Evolutionary conservation across 75 land plant genomes (phyloP), one percentile per base, ranked within the genome.

Genomic region (Selaginella tamariscina): DNA sequence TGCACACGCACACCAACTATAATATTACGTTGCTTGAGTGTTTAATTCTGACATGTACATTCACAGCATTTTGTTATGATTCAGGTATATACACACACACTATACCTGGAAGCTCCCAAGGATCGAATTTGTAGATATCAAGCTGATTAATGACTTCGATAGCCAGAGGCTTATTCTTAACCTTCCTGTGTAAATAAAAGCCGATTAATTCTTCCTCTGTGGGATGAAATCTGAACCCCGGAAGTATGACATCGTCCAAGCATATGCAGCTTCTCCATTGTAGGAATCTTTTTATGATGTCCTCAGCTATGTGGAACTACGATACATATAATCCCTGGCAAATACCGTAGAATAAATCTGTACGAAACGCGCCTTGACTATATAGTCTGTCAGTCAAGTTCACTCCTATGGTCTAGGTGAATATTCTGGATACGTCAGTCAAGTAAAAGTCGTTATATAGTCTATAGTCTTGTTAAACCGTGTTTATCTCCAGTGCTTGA

Each of bases 61-160:
- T n/a, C n/a, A n/a, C n/a, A 39, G 49, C 49, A 5, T 39, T 39
- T 15, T 5, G 15, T 39, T 15, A 39, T 5, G 49, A 39, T 39
- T 15, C 49, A 15, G 15, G 49, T 5, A 39, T 39, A 15, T 5
- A 5, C 49, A n/a, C n/a, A n/a, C n/a, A n/a, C n/a, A n/a, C n/a
- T 39, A 5, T 72, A 86, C 88, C 83, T n/a, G 87, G 88, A 56
- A 86, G 88, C 72, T 86, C 88, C 88, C 88, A 86, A 0, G 87
- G 88, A 24, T 86, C 88, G 56, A 75, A 81, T 24, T 77, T 81
- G 72, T 86, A 86, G 55, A 86, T 83, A 65, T 86, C 83, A 26
- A 86, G 65, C 18, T 71, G 72, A 29, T 75, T 79, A 54, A 86
- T 86, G 66, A 86, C 83, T 56, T 86, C 84, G 20, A 86, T 78